Base-by-base conservation (phyloP, 2,329 filamentous ascomycete genomes). In the Sordariomycetes sp. region DNA sequence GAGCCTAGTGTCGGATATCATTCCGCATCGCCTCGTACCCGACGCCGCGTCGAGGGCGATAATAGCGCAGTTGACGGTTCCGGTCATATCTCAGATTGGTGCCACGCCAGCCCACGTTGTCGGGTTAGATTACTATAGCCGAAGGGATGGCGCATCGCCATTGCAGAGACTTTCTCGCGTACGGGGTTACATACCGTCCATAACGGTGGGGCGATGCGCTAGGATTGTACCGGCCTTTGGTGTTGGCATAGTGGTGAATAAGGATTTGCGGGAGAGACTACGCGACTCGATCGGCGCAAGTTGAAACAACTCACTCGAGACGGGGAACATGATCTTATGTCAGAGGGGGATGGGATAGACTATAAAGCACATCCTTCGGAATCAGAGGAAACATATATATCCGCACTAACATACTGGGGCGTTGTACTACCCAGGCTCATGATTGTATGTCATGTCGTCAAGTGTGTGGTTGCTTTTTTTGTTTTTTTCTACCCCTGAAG, bases 141-240 rank as follows among this genome's bases (percentile, higher is more conserved):
- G 62, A 10, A 63, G 58, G 0, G 48, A 59, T 1, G 58, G 59
- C 1, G 55, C 62, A 1, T 53, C 61, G 0, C 57, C 62, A 22
- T 53, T 60, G 1, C 59, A 64, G n/a, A 59, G 65, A 1, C 52
- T 64, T 1, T 56, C 60, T 3, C 62, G 63, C 20, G 63, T 65
- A 20, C 56, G 62, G 6, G 58, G 62, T 15, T 63, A 67, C 45
- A 17, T 67, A 0, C 57, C 62, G 0, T 66, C 65, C 1, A 65
- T 65, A 2, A 66, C 66, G 1, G 55, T 65, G 3, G 58, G 67
- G 35, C 62, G 67, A 2, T 67, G 62, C 34, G 24, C 65, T 13
- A 62, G 67, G 24, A 64, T 68, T 7, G 63, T 69, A 25, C 67
- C 66, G 0, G 67, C 67, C 0, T 69, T 68, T 62, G 67, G 67